Evolutionary conservation across 192 early-diverging fungal species (phyloP), one percentile per base, ranked within the genome.

Genomic region (Coemansia sp.): DNA sequence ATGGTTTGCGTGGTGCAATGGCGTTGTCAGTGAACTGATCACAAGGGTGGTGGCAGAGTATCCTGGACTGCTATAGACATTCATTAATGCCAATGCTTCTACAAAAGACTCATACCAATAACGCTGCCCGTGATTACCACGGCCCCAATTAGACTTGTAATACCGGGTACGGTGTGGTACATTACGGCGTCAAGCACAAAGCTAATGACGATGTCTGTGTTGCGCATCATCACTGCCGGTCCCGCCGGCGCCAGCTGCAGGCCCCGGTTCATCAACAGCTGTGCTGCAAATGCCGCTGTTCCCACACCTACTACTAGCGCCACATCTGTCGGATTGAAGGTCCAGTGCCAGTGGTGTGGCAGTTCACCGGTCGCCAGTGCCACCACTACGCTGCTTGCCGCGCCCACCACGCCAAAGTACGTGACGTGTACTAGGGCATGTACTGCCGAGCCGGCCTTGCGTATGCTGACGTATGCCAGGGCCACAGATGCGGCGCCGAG

Each of bases 1-100:
- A 7, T 80, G 81, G 77, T 86, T 86, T 55, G 78, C 78, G 9
- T 86, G 84, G 84, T 76, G 81, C 37, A 86, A 86, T 56, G 78
- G 70, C n/a, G 58, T 86, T 6, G 65, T 82, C 43, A 80, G 78
- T 15, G 70, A 77, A 34, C 63, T 76, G 21, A 47, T 47, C 31
- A 19, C 45, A 6, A 25, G 8, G 15, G 15, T 17, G 15, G 45
- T 47, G 8, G 15, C 8, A 5, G 15, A 47, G 27, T 18, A 47
- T 10, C 45, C 45, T 6, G 45, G 45, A 8, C 27, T 47, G 4
- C 31, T 47, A 15, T 47, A 25, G 4, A 31, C 22, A 8, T 31
- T 31, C 9, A 31, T 31, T 31, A n/a, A n/a, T n/a, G n/a, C n/a
- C n/a, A n/a, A n/a, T n/a, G n/a, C n/a, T n/a, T 13, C 27, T 45